A percentile compares a stretch with the other conserved stretches of the same genome.
Conservation (phyloP, 129 eudicot genomes). For the Flaveria robusta region DNA sequence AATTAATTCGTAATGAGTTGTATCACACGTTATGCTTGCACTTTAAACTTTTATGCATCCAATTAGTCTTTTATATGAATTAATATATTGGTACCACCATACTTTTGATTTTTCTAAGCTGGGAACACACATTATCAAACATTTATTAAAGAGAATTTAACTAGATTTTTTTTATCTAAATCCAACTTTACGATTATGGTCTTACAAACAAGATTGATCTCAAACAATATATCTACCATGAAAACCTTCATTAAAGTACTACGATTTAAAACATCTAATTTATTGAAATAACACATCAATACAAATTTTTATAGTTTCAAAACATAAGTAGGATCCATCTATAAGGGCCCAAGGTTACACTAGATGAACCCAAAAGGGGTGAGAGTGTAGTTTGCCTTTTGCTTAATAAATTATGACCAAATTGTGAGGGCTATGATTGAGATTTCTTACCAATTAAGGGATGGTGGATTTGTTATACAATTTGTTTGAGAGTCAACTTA, state of each 20-base stretch:
- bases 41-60: neutral
- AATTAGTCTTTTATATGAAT: neutral
- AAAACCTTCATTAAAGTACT: neutral
- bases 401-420: slow-evolving; percentile 17
- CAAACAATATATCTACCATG: neutral
- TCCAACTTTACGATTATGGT: neutral
- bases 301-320: neutral
- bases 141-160: too few relatives aligned
- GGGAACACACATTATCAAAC: neutral
- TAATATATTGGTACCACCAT: neutral
- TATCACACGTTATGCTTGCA: neutral
- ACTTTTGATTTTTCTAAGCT: neutral
- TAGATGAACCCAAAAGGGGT: slow-evolving; percentile 25
- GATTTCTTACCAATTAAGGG: slow-evolving; percentile 43
- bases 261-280: neutral
- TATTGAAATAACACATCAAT: neutral
- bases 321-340: slow-evolving; percentile 15
- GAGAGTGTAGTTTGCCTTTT: slow-evolving; percentile 23
- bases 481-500: slow-evolving; percentile 36
- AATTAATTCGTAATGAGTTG: neutral
- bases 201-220: neutral
- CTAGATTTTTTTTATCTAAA: neutral
- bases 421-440: slow-evolving; percentile 28
- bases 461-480: slow-evolving; percentile 29
- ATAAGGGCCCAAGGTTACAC: slow-evolving; percentile 20